Conservation (phyloP, 352 stramenopile species). For the Halophytophthora batemanensis region DNA sequence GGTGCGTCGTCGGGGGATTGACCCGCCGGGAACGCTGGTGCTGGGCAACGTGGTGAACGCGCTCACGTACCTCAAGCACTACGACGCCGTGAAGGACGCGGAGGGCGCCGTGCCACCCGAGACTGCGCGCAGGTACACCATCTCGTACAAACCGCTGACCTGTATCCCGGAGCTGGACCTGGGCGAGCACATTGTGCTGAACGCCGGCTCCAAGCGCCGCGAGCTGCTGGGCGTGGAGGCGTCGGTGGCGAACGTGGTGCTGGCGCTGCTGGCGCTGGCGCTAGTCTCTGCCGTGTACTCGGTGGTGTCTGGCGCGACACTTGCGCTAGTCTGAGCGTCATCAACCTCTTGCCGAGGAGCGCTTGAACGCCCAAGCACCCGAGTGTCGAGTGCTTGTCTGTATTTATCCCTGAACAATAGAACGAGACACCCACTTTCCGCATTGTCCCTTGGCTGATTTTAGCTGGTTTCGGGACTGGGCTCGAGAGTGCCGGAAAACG, state of each 20-base stretch:
- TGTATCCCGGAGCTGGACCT: slow-evolving; percentile 48
- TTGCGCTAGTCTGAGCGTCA: slow-evolving; percentile 11
- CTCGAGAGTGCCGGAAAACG: no score
- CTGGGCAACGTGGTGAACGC: slow-evolving; percentile 92
- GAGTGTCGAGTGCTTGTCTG: not conserved
- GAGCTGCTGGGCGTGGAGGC: slow-evolving; percentile 22
- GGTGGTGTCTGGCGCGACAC: slow-evolving; percentile 13
- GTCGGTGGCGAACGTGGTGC: slow-evolving; percentile 17
- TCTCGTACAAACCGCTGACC: slow-evolving; percentile 57
- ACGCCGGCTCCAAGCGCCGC: slow-evolving; percentile 27
- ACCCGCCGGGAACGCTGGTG: slow-evolving; percentile 91
- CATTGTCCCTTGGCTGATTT: no score
- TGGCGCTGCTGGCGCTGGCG: slow-evolving; percentile 14
- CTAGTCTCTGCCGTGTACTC: slow-evolving; percentile 26
- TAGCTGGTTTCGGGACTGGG: no score
- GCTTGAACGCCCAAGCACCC: no score
- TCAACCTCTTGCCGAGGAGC: not conserved
- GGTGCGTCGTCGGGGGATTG: slow-evolving; percentile 79
- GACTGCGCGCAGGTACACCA: slow-evolving; percentile 47
- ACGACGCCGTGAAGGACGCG: slow-evolving; percentile 41
- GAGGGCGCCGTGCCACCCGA: slow-evolving; percentile 10
- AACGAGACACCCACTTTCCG: no score
- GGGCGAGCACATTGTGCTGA: slow-evolving; percentile 58
- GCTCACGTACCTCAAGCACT: slow-evolving; percentile 65
- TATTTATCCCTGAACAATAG: no score